These are phyloP conservation scores for Hypericum androsaemum DNA, from an alignment of 345 rosid genomes.

Conservation along the genomic window DNA sequence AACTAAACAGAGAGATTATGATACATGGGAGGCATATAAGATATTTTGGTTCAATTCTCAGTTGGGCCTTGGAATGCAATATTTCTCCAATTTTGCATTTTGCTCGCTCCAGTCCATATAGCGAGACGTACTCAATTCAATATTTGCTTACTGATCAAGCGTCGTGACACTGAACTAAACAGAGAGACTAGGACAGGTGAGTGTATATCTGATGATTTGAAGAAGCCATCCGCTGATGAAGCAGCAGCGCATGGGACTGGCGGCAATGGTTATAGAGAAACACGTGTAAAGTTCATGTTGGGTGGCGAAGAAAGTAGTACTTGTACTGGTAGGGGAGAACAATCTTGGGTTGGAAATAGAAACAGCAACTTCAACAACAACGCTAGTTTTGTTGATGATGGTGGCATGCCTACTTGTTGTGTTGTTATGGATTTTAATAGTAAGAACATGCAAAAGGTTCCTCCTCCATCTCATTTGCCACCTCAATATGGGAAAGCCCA, in stretches of 20 bases:
- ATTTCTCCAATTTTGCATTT: too few relatives aligned
- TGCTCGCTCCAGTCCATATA: too few relatives aligned
- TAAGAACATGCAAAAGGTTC: slow-evolving; percentile 73
- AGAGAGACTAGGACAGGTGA: too few relatives aligned
- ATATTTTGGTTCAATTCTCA: too few relatives aligned
- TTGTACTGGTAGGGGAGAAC: slow-evolving; percentile 40
- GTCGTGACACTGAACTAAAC: too few relatives aligned
- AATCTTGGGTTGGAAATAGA: slow-evolving; percentile 32
- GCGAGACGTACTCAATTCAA: too few relatives aligned
- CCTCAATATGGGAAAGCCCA: slow-evolving; percentile 41
- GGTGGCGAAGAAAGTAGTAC: slow-evolving; percentile 75
- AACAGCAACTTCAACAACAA: slow-evolving; percentile 50
- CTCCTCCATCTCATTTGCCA: slow-evolving; percentile 29
- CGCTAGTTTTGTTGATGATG: slow-evolving; percentile 47
- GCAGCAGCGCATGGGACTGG: slow-evolving; percentile 15
- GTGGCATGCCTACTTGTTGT: slow-evolving; percentile 44
- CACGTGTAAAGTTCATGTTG: slow-evolving; percentile 89
- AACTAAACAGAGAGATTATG: too few relatives aligned
- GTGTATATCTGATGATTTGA: too few relatives aligned
- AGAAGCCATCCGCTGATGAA: slow-evolving; percentile 54
- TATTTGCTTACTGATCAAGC: too few relatives aligned
- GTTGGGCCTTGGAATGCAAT: too few relatives aligned
- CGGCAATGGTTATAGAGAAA: slow-evolving; percentile 48
- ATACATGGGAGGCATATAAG: too few relatives aligned
- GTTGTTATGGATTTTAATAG: slow-evolving; percentile 82